A percentile compares a stretch with the other conserved stretches of the same genome.
These are phyloP conservation scores for Gryganskiella cystojenkinii DNA, from an alignment of 192 early-diverging fungal genomes.

Conservation along the genomic window DNA sequence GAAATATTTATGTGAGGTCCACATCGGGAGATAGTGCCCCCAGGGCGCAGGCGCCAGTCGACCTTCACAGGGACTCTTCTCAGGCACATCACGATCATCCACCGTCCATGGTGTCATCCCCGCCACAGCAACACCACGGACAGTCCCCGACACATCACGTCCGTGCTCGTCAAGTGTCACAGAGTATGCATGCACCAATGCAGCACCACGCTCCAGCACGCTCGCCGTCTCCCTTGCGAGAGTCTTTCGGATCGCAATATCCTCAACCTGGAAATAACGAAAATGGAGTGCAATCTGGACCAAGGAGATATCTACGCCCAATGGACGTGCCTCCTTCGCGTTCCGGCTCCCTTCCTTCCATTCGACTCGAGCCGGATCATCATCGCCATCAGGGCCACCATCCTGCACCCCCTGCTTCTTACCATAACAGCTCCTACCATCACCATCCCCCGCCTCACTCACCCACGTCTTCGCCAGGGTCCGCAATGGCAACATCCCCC, in stretches of 20 bases:
- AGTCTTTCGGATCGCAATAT: slow-evolving; percentile 28
- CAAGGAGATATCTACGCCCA: slow-evolving; percentile 37
- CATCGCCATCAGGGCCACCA: slow-evolving; percentile 17
- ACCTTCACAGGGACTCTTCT: slow-evolving; percentile 4
- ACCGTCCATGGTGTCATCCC: slow-evolving; percentile 22
- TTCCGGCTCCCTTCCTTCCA: slow-evolving; percentile 42
- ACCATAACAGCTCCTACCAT: background rate
- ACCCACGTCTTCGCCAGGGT: slow-evolving; percentile 18
- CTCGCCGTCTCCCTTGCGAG: slow-evolving; percentile 43
- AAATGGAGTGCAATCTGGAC: slow-evolving; percentile 10
- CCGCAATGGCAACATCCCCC: slow-evolving; percentile 3
- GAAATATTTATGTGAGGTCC: slow-evolving; percentile 43
- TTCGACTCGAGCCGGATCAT: slow-evolving; percentile 34
- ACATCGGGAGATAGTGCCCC: slow-evolving; percentile 18
- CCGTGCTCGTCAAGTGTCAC: slow-evolving; percentile 20
- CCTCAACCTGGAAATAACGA: slow-evolving; percentile 2
- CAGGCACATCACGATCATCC: slow-evolving; percentile 1
- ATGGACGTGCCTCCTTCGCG: slow-evolving; percentile 34
- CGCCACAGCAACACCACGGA: slow-evolving; percentile 17
- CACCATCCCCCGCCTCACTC: slow-evolving; percentile 25
- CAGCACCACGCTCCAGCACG: slow-evolving; percentile 18
- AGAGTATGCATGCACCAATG: slow-evolving; percentile 34
- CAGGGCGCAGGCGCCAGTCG: slow-evolving; percentile 7
- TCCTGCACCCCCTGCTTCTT: slow-evolving; percentile 13
- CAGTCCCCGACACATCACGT: background rate